Evolutionary conservation across 192 early-diverging fungal species (phyloP), one percentile per base, ranked within the genome.

Genomic region (Geranomyces michiganensis): DNA sequence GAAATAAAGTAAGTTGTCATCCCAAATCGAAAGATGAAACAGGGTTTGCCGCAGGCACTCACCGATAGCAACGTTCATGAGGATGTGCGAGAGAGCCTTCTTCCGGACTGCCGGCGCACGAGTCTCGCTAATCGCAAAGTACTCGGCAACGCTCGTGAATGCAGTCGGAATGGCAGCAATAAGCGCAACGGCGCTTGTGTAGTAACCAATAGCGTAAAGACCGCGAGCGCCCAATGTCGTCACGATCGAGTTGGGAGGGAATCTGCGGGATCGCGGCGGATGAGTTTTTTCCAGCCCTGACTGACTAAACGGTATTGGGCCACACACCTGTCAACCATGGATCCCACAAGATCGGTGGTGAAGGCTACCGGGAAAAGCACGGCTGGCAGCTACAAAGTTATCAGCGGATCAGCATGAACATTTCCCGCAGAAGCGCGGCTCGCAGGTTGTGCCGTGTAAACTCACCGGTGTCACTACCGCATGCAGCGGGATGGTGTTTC

Each of bases 161-260:
- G 56, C 56, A 22, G 68, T 44, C 17, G 68, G 68, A 22, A 70
- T 70, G 0, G 56, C 60, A 7, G 68, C 9, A 44, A 70, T 33
- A 41, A 70, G 36, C n/a, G 68, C 55, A 12, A 36, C 56, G 27
- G 46, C 41, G 33, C 33, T 61, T 17, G 68, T 24, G 32, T 70
- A 70, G 59, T 70, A 70, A 10, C 68, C 43, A 19, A 70, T 27
- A 9, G 68, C 68, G 36, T 70, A 70, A 61, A 70, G 68, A 8
- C 68, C 68, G 21, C 68, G 32, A 19, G 68, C n/a, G 10, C 43
- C 48, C 7, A 56, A 10, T 15, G 15, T 19, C 27, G 19, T 7
- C 4, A 26, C 27, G 9, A 60, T 6, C 27, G 58, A 17, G 17
- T 19, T 60, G 27, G 27, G 15, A 19, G 58, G 58, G 51, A 53